Percentiles rank a stretch among this genome's conserved stretches.
Evolutionary conservation across 129 eudicot genomes (phyloP).

Genomic region (Arctium minus): DNA sequence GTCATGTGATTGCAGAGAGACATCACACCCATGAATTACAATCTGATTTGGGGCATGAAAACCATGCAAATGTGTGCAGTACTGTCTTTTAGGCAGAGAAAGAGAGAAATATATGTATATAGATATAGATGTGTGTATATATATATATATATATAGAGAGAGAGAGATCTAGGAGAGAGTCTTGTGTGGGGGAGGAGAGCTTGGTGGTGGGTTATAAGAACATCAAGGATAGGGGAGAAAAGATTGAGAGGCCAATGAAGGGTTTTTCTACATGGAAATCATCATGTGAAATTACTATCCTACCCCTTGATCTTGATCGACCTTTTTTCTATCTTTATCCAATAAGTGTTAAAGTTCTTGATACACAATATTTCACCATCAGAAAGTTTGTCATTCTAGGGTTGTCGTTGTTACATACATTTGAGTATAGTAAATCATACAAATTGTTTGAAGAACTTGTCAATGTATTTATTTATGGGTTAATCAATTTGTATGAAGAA

Average conservation of each 20-base stretch:
- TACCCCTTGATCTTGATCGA: constrained; percentile 26
- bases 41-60: constrained; percentile 28
- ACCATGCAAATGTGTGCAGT: constrained; percentile 20
- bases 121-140: not conserved
- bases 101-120: not conserved
- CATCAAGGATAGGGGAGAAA: constrained; percentile 18
- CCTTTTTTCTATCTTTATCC: not conserved
- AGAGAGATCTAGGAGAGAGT: constrained; percentile 19
- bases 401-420: not conserved
- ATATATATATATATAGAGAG: not conserved
- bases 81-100: constrained; percentile 1
- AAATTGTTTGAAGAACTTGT: not conserved
- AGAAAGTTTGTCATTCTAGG: not conserved
- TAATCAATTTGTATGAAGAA: not conserved
- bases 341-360: not conserved
- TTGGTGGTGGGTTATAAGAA: constrained; percentile 46
- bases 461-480: too few relatives aligned
- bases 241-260: constrained; percentile 13
- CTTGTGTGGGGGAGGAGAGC: constrained; percentile 37
- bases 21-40: constrained; percentile 58
- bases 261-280: constrained; percentile 31
- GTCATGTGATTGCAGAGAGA: constrained; percentile 41
- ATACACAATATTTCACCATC: not conserved
- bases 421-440: not conserved
- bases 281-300: constrained; percentile 7